Evolutionary conservation across 1,284 basidiomycete species (phyloP), one percentile per base, ranked within the genome.

Genomic region (Naganishia sp.): DNA sequence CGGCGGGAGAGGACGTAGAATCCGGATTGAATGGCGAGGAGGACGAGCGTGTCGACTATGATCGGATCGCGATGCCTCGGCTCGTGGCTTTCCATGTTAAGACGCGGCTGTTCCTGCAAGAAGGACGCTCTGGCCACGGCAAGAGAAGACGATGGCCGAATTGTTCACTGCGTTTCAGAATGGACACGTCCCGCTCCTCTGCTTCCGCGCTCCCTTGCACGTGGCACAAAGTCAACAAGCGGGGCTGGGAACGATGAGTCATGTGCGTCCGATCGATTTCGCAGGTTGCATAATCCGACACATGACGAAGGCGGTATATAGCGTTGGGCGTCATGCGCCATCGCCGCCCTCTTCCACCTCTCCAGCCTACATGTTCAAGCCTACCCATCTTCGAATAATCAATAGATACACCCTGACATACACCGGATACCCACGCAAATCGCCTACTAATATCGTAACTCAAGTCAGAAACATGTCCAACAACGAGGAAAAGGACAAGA

Each of bases 1-100:
- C 73, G 69, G 10, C 78, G 72, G 7, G 77, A 75, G 43, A 77
- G 65, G 56, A 78, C 66, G 60, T 78, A 79, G 69, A 75, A 78
- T 42, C 72, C 71, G 2, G 72, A 36, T 18, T 79, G 73, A 4
- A 78, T 63, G 57, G 61, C 53, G 63, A 80, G 25, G 50, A 80
- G 72, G 54, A 79, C 36, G 33, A 73, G 44, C 6, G 78, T 76
- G 69, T 80, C 79, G 63, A 79, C 57, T 13, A 77, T 65, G 46
- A 79, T 72, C 2, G 77, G 73, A 11, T 61, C 59, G 33, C 59
- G 59, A 25, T 61, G 57, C 18, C 46, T 48, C 7, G 46, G 28
- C 23, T 48, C 36, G 21, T 15, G 46, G 11, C 6, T 16, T 36
- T 50, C 48, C 59, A 61, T 61, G 46, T 52, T 36, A 7, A 39